Conservation (phyloP, 257 asterid species). For the Paraleonurus japonicus region DNA sequence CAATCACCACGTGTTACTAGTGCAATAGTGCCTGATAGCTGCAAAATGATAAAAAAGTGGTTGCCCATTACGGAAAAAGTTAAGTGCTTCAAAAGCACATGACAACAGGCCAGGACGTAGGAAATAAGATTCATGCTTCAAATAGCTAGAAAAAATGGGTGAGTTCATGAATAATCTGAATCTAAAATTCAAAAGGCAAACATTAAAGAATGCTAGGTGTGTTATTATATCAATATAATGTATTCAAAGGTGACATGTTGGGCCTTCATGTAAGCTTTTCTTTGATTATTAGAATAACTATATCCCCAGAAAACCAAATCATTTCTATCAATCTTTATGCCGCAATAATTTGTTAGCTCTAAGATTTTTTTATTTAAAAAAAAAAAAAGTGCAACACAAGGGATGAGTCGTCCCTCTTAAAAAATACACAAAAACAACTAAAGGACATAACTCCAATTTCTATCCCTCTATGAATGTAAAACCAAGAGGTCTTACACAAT, state of each 20-base stretch:
- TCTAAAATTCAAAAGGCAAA: conserved; percentile 3
- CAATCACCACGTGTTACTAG: conserved; percentile 88
- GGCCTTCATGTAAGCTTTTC: not conserved
- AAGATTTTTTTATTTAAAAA: not conserved
- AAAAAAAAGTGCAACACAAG: not conserved
- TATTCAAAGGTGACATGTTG: not conserved
- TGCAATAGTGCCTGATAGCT: conserved; percentile 73
- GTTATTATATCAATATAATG: not conserved
- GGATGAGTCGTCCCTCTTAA: not conserved
- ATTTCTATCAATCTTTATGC: not conserved
- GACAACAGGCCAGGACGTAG: conserved; percentile 6
- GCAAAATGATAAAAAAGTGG: conserved; percentile 29
- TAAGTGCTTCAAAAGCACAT: not conserved
- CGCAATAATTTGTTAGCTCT: not conserved
- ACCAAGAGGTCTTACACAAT: not conserved
- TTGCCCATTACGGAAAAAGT: conserved; percentile 7
- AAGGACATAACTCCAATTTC: not conserved
- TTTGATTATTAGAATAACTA: not conserved
- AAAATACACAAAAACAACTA: not conserved
- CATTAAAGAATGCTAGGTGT: not conserved
- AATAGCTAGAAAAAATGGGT: conserved; percentile 5
- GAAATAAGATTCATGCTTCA: not conserved
- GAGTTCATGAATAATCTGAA: conserved; percentile 5
- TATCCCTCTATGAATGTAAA: not conserved
- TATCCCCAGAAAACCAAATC: not conserved